Base-by-base conservation (phyloP, 1,139 yeast genomes). In the Scheffersomyces titani region DNA sequence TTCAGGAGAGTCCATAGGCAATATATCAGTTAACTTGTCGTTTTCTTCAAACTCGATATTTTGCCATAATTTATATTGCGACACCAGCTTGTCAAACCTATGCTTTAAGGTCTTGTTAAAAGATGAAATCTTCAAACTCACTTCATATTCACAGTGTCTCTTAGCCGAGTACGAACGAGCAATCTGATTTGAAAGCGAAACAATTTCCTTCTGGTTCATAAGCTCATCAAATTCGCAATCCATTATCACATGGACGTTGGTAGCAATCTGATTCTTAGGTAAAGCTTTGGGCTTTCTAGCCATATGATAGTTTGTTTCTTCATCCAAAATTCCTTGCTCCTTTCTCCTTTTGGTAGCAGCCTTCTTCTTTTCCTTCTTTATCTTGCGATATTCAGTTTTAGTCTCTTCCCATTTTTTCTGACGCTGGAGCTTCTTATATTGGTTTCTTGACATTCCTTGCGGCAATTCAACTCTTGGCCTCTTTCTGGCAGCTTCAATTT, bases 141-240 rank as follows among this genome's bases (percentile, higher is more conserved):
- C 84, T n/a, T 83, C 83, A 63, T 82, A 78, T 52, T 76, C 72
- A 19, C 91, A 85, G 55, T 84, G 82, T 63, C 90, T 82, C 69
- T 89, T 91, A 22, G 89, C 88, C 7, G 97, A 84, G 71, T 94
- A 93, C 57, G 92, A 83, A 58, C 98, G 79, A 11, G 94, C 85
- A 53, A 94, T 81, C 72, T 94, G 99, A 59, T 87, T 84, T 11
- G 93, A 85, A 69, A 93, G 74, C 19, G 97, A 90, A 2, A 83
- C 84, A 51, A 90, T 83, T 67, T 94, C 98, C 69, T 81, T 87
- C 47, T 86, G 89, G 53, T 81, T 85, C 99, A 94, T 94, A 66
- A 90, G 72, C 50, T 90, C 92, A 68, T 94, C 99, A 70, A 94
- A 94, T 22, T 83, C 90, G 73, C 99, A 94, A 72, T 94, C 99